These are phyloP conservation scores for Boletus insuetus DNA, from an alignment of 768 basidiomycete species.

Conservation along the genomic window DNA sequence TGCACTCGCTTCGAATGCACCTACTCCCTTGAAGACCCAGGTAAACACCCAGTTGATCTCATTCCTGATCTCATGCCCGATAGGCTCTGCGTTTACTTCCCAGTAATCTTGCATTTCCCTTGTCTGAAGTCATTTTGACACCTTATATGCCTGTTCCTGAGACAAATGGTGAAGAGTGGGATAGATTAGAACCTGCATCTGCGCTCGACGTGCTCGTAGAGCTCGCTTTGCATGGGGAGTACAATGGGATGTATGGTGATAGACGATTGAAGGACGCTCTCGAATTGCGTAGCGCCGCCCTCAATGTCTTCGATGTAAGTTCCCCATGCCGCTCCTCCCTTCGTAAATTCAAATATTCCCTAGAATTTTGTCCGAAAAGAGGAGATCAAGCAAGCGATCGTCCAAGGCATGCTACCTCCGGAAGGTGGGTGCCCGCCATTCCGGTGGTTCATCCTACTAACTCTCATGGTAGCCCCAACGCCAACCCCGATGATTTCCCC, in stretches of 20 bases:
- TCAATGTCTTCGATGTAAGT: constrained; percentile 79
- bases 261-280: constrained; percentile 63
- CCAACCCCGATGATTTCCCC: constrained; percentile 55
- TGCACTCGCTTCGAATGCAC: constrained; percentile 91
- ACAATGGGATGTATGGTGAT: constrained; percentile 61
- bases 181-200: constrained; percentile 75
- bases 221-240: constrained; percentile 84
- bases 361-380: constrained; percentile 79
- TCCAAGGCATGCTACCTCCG: constrained; percentile 69
- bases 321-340: neutral
- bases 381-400: constrained; percentile 63
- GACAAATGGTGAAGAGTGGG: constrained; percentile 91
- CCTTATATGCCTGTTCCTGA: constrained; percentile 77
- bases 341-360: neutral
- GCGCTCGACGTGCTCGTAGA: constrained; percentile 83
- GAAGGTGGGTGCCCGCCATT: constrained; percentile 37
- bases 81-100: constrained; percentile 62
- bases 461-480: constrained; percentile 20
- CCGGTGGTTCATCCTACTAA: neutral
- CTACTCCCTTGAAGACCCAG: constrained; percentile 83
- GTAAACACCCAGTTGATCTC: constrained; percentile 35
- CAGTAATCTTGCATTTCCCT: constrained; percentile 50
- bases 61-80: constrained; percentile 31
- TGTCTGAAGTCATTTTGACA: constrained; percentile 66
- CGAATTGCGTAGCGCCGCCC: constrained; percentile 74